Percentiles rank a stretch among this genome's conserved stretches.
phyloP scores from a whole-genome alignment of 2,329 filamentous ascomycete species.

The Diaporthe vexans region DNA sequence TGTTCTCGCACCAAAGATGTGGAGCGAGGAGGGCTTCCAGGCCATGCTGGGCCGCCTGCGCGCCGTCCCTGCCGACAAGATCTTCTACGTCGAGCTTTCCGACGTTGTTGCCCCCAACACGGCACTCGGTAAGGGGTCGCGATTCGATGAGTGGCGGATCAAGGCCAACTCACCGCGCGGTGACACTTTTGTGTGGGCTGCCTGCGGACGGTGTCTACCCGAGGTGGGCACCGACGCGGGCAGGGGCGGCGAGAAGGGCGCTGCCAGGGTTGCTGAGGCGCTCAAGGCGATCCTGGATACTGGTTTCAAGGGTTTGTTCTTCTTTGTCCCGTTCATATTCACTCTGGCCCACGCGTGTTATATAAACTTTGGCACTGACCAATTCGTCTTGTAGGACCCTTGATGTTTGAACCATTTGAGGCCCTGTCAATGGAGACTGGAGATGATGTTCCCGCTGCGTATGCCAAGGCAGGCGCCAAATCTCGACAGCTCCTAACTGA shows the following conservation, averaged over 20 bases:
- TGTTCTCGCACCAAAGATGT: background rate
- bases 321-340: no score
- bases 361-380: background rate
- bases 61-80: background rate
- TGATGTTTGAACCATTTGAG: constrained; percentile 8
- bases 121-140: background rate
- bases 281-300: constrained; percentile 10
- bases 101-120: background rate
- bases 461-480: background rate
- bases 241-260: background rate
- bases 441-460: background rate
- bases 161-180: constrained; percentile 12
- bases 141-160: background rate
- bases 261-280: background rate
- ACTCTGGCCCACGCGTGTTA: no score
- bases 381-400: background rate
- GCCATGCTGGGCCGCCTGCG: background rate
- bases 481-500: constrained; percentile 3
- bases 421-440: background rate
- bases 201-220: constrained; percentile 2
- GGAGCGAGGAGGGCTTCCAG: constrained; percentile 9
- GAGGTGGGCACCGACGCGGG: background rate
- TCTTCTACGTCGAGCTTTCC: constrained; percentile 3
- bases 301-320: background rate
- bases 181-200: background rate